These are phyloP conservation scores for Paraglomus occultum DNA, from an alignment of 192 early-diverging fungal species.

Conservation along the genomic window DNA sequence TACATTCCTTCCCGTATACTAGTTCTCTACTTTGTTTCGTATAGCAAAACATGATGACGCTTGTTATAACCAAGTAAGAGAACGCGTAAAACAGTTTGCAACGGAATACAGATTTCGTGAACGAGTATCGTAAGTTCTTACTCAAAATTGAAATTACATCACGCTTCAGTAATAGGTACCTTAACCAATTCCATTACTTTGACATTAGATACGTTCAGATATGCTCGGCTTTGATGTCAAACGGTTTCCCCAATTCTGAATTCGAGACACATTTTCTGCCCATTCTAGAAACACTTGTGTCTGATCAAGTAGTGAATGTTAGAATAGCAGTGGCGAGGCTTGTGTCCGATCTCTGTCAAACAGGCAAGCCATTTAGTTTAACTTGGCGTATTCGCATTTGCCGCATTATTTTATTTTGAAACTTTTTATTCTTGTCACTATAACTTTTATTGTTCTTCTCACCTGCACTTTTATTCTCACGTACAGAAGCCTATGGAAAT, in stretches of 20 bases:
- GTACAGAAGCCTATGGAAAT: no score
- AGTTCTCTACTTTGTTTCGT: constrained; percentile 44
- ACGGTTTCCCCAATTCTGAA: constrained; percentile 54
- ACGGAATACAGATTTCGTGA: constrained; percentile 52
- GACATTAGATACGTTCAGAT: constrained; percentile 63
- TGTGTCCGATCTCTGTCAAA: constrained; percentile 29
- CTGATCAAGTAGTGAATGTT: constrained; percentile 69
- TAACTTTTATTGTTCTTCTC: no score
- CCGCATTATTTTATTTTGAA: no score
- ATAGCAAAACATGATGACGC: constrained; percentile 29
- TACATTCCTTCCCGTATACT: neutral
- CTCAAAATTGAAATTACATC: constrained; percentile 40
- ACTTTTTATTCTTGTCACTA: no score
- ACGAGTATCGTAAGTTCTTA: constrained; percentile 53
- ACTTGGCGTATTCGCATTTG: no score
- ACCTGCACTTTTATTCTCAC: no score
- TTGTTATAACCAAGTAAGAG: constrained; percentile 36
- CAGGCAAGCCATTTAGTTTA: constrained; percentile 10
- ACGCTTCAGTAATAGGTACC: constrained; percentile 41
- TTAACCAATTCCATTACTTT: constrained; percentile 48
- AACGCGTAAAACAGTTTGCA: constrained; percentile 39
- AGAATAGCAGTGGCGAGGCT: constrained; percentile 69
- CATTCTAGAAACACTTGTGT: constrained; percentile 52
- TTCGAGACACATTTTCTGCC: constrained; percentile 74
- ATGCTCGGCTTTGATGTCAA: constrained; percentile 57